These are phyloP conservation scores for Nelumbo lutea DNA, from an alignment of 164 flowering plant genomes.

Conservation along the genomic window DNA sequence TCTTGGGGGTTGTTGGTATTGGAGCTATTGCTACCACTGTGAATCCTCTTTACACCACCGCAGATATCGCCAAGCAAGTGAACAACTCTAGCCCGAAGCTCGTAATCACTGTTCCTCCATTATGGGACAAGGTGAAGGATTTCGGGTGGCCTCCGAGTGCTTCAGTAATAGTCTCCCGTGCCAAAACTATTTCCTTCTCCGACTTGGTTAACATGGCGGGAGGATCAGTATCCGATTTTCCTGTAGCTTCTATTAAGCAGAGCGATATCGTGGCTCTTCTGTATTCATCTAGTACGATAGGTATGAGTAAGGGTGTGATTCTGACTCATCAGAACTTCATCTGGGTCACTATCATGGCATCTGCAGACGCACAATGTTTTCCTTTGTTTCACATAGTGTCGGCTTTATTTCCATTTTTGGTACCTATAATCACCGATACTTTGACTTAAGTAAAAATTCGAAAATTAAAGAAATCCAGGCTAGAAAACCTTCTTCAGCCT, in stretches of 20 bases:
- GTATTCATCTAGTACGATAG: slow-evolving; percentile 89
- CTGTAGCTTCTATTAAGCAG: slow-evolving; percentile 33
- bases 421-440: no score
- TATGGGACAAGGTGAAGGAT: slow-evolving; percentile 52
- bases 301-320: slow-evolving; percentile 65
- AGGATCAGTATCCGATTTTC: slow-evolving; percentile 30
- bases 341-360: slow-evolving; percentile 38
- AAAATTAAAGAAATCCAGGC: no score
- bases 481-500: no score
- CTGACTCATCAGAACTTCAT: slow-evolving; percentile 65
- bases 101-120: slow-evolving; percentile 48
- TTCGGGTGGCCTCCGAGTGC: slow-evolving; percentile 29
- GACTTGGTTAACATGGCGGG: slow-evolving; percentile 29
- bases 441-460: no score
- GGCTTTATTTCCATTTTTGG: no score
- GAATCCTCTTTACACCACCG: slow-evolving; percentile 60
- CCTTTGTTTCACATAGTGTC: slow-evolving; percentile 26
- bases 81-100: slow-evolving; percentile 59
- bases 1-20: slow-evolving; percentile 46
- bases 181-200: slow-evolving; percentile 20
- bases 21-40: slow-evolving; percentile 75
- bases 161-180: background rate
- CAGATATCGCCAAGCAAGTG: slow-evolving; percentile 58
- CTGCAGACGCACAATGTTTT: slow-evolving; percentile 35
- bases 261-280: slow-evolving; percentile 62